phyloP scores from a whole-genome alignment of 73 alveolate genomes.

The Paraurostyla sp. region DNA sequence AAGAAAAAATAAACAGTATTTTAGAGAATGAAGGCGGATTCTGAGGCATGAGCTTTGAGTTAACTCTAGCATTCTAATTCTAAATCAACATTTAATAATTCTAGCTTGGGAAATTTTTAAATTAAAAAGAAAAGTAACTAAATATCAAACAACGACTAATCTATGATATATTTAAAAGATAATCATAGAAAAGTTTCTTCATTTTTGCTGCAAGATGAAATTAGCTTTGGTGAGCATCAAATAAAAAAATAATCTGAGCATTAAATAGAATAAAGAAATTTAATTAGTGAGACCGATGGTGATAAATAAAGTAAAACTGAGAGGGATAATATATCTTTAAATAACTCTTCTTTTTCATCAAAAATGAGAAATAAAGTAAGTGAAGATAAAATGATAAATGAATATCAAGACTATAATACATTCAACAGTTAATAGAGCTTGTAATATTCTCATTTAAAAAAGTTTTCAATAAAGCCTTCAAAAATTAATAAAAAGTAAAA shows the following conservation, averaged over 20 bases:
- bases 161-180: not conserved
- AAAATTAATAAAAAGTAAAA: too few species aligned
- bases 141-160: not conserved
- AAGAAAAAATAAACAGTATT: not conserved
- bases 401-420: too few species aligned
- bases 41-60: not conserved
- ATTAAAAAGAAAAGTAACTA: not conserved
- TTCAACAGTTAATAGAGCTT: too few species aligned
- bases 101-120: not conserved
- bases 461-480: too few species aligned
- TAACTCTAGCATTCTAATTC: not conserved
- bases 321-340: too few species aligned
- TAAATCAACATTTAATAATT: not conserved
- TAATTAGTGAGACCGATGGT: not conserved
- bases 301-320: not conserved
- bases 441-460: too few species aligned
- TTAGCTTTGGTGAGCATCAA: not conserved
- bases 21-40: slow-evolving; percentile 23
- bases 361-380: too few species aligned
- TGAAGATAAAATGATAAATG: too few species aligned
- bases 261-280: not conserved
- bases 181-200: not conserved
- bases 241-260: too few species aligned
- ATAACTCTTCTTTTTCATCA: too few species aligned
- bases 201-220: not conserved